Evolutionary conservation across 2,329 filamentous ascomycete genomes (phyloP), one percentile per base, ranked within the genome.

Genomic region (Exophiala dermatitidis): DNA sequence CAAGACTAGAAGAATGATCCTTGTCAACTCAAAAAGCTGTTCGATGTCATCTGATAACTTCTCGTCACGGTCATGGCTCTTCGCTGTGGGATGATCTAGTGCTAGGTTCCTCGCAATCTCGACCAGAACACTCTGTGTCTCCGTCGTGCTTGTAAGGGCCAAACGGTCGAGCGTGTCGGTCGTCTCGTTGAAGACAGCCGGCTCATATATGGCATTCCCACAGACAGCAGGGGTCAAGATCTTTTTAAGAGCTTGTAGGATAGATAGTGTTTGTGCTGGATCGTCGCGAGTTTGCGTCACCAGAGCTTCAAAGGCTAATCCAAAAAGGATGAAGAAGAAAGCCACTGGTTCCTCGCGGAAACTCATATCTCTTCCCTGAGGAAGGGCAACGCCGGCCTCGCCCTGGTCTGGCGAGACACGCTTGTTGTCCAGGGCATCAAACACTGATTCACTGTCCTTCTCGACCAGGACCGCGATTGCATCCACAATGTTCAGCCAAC

Each of bases 251-350:
- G 91, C 93, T 66, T 86, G 84, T 19, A 98, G 76, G 49, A 98
- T 96, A 57, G 90, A 90, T 30, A 96, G 73, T 4, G 86, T 89
- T 66, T 95, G 89, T 60, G 90, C 77, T 7, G 84, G 76, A 61
- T 86, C 83, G 33, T 73, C 74, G 26, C 81, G 79, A 3, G 86
- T 84, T 44, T 90, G 83, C 4, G 88, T 89, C 5, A 91, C 91
- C 26, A 98, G 79, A 12, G 94, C 91, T 71, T 98, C 94, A 62
- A 98, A 97, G 0, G 91, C 90, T 53, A 98, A 84, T 7, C 93
- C 93, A 63, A 97, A 98, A 0, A 98, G 79, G 9, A 98, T 91
- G 65, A 98, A 98, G 75, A 98, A 98, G 77, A 98, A 98, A 0
- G 93, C 93, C 1, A 97, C 89, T 0, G 93, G 93, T 67, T 98